Conservation (phyloP, 2,329 filamentous ascomycete genomes). For the Chrysosporium queenslandicum region DNA sequence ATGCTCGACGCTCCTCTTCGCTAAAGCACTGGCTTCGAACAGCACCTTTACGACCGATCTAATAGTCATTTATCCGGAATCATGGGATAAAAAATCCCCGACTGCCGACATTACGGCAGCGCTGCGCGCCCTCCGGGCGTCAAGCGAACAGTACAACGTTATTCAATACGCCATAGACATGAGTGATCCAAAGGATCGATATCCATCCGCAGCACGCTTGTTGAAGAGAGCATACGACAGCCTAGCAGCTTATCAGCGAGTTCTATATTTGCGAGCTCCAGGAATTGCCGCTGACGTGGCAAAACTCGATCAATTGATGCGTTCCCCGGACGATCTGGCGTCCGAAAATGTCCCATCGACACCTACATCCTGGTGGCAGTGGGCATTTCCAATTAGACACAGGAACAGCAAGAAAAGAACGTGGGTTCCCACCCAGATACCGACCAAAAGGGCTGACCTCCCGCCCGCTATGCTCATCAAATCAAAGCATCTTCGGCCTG, state of each 20-base stretch:
- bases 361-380: neutral
- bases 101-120: conserved; percentile 25
- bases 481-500: conserved; percentile 5
- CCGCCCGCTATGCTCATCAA: conserved; percentile 13
- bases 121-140: conserved; percentile 30
- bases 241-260: conserved; percentile 37
- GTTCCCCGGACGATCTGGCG: conserved; percentile 20
- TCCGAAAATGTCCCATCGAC: neutral
- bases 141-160: conserved; percentile 33
- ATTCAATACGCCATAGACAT: conserved; percentile 36
- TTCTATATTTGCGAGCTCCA: conserved; percentile 36
- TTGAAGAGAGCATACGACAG: conserved; percentile 26
- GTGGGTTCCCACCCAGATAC: conserved; percentile 13
- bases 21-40: conserved; percentile 32
- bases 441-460: conserved; percentile 6
- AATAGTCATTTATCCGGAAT: conserved; percentile 39
- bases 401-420: neutral
- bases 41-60: conserved; percentile 31
- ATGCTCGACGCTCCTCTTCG: conserved; percentile 38
- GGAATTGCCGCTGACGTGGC: conserved; percentile 32
- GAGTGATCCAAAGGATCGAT: conserved; percentile 17
- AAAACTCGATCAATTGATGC: conserved; percentile 32
- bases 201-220: conserved; percentile 13
- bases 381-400: neutral
- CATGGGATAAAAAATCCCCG: conserved; percentile 33